phyloP scores from a whole-genome alignment of 2,329 filamentous ascomycete species.

The Ophiostoma quercus region DNA sequence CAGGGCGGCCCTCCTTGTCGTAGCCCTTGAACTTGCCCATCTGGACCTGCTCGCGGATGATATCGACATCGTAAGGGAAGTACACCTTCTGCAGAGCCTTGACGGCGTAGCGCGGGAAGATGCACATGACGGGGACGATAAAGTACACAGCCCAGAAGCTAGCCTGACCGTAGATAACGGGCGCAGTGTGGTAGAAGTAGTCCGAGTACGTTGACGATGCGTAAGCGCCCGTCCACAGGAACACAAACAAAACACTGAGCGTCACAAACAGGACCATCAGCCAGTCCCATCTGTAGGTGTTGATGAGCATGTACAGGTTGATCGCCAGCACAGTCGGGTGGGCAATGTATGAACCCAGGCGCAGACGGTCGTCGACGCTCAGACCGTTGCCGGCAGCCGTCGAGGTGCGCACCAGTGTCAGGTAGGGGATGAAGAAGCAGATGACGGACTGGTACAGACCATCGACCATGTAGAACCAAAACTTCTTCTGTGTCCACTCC shows the following conservation, averaged over 20 bases:
- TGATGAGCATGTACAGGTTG: constrained; percentile 91
- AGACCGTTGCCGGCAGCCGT: constrained; percentile 64
- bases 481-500: constrained; percentile 94
- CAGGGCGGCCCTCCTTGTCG: constrained; percentile 36
- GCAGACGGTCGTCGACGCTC: constrained; percentile 69
- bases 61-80: constrained; percentile 87
- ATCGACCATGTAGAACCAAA: constrained; percentile 96
- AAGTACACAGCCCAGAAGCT: constrained; percentile 84
- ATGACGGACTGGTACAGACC: constrained; percentile 92
- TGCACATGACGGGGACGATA: constrained; percentile 71
- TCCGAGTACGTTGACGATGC: constrained; percentile 46
- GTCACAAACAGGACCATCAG: constrained; percentile 76
- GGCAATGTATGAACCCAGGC: constrained; percentile 82
- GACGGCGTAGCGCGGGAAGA: constrained; percentile 80
- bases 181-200: constrained; percentile 68
- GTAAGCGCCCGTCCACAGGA: constrained; percentile 94
- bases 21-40: constrained; percentile 77
- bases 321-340: constrained; percentile 80
- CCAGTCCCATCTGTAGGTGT: constrained; percentile 98
- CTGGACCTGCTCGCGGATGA: constrained; percentile 85
- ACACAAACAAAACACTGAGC: constrained; percentile 81
- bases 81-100: constrained; percentile 93
- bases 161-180: constrained; percentile 72
- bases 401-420: constrained; percentile 64
- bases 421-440: constrained; percentile 86